Percentiles rank a stretch among this genome's conserved stretches.
These are phyloP conservation scores for Biancaea sappan DNA, from an alignment of 306 rosid genomes.

Conservation along the genomic window DNA sequence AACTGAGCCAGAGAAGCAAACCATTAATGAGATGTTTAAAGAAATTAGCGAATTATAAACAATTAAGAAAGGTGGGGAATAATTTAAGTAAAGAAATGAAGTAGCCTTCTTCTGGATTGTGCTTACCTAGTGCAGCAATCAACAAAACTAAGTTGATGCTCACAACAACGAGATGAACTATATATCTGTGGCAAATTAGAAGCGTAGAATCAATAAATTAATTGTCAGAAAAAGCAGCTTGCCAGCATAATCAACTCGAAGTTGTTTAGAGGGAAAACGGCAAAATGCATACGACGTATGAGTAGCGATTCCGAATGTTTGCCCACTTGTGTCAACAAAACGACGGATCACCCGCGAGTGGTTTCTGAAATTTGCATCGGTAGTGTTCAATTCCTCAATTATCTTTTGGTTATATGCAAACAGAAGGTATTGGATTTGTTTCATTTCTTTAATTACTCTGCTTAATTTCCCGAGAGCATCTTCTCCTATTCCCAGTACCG, in stretches of 20 bases:
- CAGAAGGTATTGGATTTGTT: slow-evolving; percentile 55
- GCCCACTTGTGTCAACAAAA: slow-evolving; percentile 44
- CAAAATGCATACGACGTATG: slow-evolving; percentile 49
- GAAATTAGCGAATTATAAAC: background rate
- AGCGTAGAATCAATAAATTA: background rate
- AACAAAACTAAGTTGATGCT: slow-evolving; percentile 51
- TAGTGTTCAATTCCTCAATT: slow-evolving; percentile 43
- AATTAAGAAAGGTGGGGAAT: background rate
- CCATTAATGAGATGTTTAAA: background rate
- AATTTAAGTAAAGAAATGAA: background rate
- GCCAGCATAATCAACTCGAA: background rate
- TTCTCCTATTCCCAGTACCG: slow-evolving; percentile 49
- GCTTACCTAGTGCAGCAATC: slow-evolving; percentile 56
- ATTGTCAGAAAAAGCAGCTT: background rate
- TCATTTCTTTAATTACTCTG: slow-evolving; percentile 47
- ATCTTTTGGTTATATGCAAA: slow-evolving; percentile 58
- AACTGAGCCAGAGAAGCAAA: slow-evolving; percentile 52
- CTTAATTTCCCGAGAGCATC: slow-evolving; percentile 49
- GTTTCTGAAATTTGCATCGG: slow-evolving; percentile 47
- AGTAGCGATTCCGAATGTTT: slow-evolving; percentile 46
- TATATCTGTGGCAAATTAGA: slow-evolving; percentile 39
- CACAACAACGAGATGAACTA: slow-evolving; percentile 57
- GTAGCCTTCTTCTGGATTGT: background rate
- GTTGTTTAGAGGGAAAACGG: background rate
- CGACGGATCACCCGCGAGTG: slow-evolving; percentile 47